phyloP scores from a whole-genome alignment of 1,139 yeast species.

The Taiozyma sp. region DNA sequence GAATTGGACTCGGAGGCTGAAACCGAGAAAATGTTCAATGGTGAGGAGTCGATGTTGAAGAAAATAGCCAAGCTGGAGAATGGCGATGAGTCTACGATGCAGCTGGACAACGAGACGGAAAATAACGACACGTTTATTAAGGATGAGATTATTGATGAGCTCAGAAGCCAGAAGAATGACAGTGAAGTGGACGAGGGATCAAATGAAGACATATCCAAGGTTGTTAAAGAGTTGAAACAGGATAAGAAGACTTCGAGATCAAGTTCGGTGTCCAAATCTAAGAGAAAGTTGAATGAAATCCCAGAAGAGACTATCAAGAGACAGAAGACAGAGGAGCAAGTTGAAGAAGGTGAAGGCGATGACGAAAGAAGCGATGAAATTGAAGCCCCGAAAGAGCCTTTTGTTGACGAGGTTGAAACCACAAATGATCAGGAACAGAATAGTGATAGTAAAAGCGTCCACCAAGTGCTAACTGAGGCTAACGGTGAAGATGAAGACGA shows the following conservation, averaged over 20 bases:
- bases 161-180: slow-evolving; percentile 14
- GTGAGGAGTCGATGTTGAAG: slow-evolving; percentile 35
- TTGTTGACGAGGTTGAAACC: neutral
- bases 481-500: slow-evolving; percentile 5
- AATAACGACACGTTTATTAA: slow-evolving; percentile 18
- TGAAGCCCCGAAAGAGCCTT: neutral
- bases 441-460: neutral
- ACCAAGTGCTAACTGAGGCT: slow-evolving; percentile 11
- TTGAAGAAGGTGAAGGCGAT: slow-evolving; percentile 14
- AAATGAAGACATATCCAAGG: slow-evolving; percentile 12
- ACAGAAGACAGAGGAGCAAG: slow-evolving; percentile 4
- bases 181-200: slow-evolving; percentile 11
- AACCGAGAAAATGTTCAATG: slow-evolving; percentile 67
- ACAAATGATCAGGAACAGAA: neutral
- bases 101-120: neutral
- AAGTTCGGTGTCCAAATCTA: slow-evolving; percentile 3
- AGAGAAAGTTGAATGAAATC: slow-evolving; percentile 9
- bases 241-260: neutral
- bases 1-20: slow-evolving; percentile 75
- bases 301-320: neutral
- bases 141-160: slow-evolving; percentile 18
- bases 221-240: slow-evolving; percentile 11
- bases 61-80: slow-evolving; percentile 28
- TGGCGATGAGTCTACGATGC: neutral
- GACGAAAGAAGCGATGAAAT: neutral